Conservation (phyloP, 495 filamentous ascomycete genomes). For the Chaetomidium leptoderma region DNA sequence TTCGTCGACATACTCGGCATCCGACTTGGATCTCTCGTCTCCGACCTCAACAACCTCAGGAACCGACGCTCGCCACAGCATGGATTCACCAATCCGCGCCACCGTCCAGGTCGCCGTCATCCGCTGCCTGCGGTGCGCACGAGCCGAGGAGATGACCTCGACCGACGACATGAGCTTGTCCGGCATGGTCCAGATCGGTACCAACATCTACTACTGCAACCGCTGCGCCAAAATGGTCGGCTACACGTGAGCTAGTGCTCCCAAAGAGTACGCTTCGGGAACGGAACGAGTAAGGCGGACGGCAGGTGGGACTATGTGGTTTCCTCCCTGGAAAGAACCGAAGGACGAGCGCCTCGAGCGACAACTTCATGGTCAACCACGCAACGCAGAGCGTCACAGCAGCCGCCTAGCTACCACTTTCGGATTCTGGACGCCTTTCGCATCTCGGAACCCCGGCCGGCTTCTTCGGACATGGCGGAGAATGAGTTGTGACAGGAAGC, state of each 20-base stretch:
- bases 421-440: no score
- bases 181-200: constrained; percentile 65
- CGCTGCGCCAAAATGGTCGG: constrained; percentile 70
- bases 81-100: constrained; percentile 37
- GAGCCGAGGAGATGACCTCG: constrained; percentile 50
- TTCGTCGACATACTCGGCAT: constrained; percentile 30
- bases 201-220: constrained; percentile 76
- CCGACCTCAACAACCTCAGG: constrained; percentile 23
- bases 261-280: neutral
- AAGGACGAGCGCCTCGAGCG: neutral
- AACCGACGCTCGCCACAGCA: constrained; percentile 33
- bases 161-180: constrained; percentile 49
- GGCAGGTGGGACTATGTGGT: neutral
- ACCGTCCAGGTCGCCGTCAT: constrained; percentile 49
- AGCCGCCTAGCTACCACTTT: neutral
- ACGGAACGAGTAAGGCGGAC: neutral
- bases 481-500: neutral
- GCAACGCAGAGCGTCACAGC: no score
- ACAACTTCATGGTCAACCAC: neutral
- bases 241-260: constrained; percentile 51
- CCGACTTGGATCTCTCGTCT: constrained; percentile 35
- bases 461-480: neutral
- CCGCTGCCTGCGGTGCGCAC: constrained; percentile 54
- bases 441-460: neutral
- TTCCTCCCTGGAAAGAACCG: neutral